A percentile compares a stretch with the other conserved stretches of the same genome.
These are phyloP conservation scores for Ogataea salicorniae DNA, from an alignment of 805 yeast species.

Conservation along the genomic window DNA sequence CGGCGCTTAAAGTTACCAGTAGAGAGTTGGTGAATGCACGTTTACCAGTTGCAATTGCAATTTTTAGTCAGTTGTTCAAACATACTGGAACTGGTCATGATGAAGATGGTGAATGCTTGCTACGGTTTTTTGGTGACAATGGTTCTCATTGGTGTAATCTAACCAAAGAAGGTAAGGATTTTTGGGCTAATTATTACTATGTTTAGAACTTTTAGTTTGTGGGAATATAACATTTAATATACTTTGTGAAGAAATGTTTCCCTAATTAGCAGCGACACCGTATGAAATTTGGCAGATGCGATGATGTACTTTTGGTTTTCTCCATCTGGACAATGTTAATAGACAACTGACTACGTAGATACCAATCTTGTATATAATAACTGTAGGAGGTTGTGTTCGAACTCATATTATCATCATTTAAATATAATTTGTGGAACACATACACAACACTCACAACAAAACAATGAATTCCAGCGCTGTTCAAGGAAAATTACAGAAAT, in stretches of 20 bases:
- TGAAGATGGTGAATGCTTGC: conserved; percentile 10
- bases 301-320: too few relatives aligned
- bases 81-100: conserved; percentile 20
- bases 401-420: too few relatives aligned
- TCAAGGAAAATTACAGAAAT: conserved; percentile 45
- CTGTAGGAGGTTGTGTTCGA: too few relatives aligned
- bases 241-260: neutral
- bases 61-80: conserved; percentile 31
- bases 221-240: neutral
- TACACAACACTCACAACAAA: neutral
- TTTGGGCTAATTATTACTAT: conserved; percentile 14
- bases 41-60: conserved; percentile 19
- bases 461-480: conserved; percentile 18
- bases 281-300: too few relatives aligned
- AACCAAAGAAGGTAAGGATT: conserved; percentile 12
- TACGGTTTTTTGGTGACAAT: conserved; percentile 19
- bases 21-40: neutral
- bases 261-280: too few relatives aligned
- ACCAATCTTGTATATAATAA: too few relatives aligned
- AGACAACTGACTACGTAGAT: too few relatives aligned
- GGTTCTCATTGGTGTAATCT: conserved; percentile 15
- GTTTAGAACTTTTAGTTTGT: conserved; percentile 1
- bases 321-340: too few relatives aligned
- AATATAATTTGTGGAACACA: too few relatives aligned
- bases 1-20: neutral